A percentile compares a stretch with the other conserved stretches of the same genome.
Evolutionary conservation across 2,329 filamentous ascomycete species (phyloP).

Genomic region (Endoconidiophora polonica): DNA sequence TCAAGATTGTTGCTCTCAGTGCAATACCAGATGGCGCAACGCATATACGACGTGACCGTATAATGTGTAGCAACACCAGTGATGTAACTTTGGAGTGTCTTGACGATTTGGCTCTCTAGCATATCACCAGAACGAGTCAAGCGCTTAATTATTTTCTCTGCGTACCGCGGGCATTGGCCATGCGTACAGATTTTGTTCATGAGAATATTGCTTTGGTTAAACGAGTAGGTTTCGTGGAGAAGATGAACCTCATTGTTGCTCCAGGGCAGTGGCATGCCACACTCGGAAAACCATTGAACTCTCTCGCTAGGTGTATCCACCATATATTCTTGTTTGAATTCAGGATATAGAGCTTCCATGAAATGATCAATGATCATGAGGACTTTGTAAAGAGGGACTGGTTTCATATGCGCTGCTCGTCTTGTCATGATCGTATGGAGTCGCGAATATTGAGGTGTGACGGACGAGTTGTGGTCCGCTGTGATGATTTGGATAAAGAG

Average conservation of each 20-base stretch:
- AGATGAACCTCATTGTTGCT: constrained; percentile 29
- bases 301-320: constrained; percentile 26
- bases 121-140: constrained; percentile 36
- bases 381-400: background rate
- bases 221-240: constrained; percentile 27
- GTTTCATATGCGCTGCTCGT: constrained; percentile 21
- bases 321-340: constrained; percentile 21
- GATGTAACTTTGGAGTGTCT: constrained; percentile 37
- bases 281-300: constrained; percentile 19
- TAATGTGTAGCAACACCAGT: constrained; percentile 30
- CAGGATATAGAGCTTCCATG: constrained; percentile 26
- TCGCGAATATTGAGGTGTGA: constrained; percentile 37
- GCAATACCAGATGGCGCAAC: constrained; percentile 39
- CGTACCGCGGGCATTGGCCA: constrained; percentile 36
- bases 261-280: constrained; percentile 26
- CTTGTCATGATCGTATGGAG: constrained; percentile 37
- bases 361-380: constrained; percentile 21
- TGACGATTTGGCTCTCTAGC: constrained; percentile 35
- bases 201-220: constrained; percentile 32
- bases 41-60: constrained; percentile 38
- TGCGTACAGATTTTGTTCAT: constrained; percentile 49
- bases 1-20: constrained; percentile 22
- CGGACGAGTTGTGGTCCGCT: constrained; percentile 36
- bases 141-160: constrained; percentile 38
- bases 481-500: constrained; percentile 42